Evolutionary conservation across 106 monocot genomes (phyloP).

Genomic region (Triglochin maritima): DNA sequence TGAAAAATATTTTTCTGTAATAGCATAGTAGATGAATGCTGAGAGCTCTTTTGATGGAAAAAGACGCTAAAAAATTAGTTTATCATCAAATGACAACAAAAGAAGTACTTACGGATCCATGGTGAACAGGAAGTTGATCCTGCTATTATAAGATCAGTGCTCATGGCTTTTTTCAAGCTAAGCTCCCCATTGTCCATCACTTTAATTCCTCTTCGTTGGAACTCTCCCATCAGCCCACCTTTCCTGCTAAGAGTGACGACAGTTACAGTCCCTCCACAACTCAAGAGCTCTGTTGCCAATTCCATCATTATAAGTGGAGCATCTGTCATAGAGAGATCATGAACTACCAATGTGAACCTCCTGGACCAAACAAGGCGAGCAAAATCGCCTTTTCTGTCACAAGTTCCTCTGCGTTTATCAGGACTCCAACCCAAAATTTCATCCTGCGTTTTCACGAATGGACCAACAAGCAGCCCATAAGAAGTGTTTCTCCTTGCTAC

Average conservation of each 20-base stretch:
- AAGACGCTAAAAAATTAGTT: background rate
- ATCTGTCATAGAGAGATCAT: slow-evolving; percentile 84
- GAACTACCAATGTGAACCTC: slow-evolving; percentile 62
- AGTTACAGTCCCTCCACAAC: slow-evolving; percentile 68
- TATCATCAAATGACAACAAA: background rate
- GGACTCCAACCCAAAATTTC: slow-evolving; percentile 56
- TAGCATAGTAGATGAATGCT: background rate
- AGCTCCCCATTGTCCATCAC: slow-evolving; percentile 51
- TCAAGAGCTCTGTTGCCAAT: slow-evolving; percentile 70
- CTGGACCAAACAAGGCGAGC: slow-evolving; percentile 61
- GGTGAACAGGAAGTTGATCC: slow-evolving; percentile 80
- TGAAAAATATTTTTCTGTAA: slow-evolving; percentile 58
- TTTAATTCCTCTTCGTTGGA: slow-evolving; percentile 61
- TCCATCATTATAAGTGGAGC: slow-evolving; percentile 95
- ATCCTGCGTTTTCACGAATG: slow-evolving; percentile 59
- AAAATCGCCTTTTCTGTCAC: slow-evolving; percentile 58
- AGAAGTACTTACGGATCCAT: slow-evolving; percentile 68
- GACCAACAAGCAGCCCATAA: slow-evolving; percentile 69
- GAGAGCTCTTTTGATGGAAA: background rate
- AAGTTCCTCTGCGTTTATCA: slow-evolving; percentile 59
- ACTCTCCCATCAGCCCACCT: slow-evolving; percentile 70
- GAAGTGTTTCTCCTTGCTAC: slow-evolving; percentile 54
- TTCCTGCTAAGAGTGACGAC: slow-evolving; percentile 64
- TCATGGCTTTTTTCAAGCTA: slow-evolving; percentile 67
- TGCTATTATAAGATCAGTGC: slow-evolving; percentile 64